Evolutionary conservation across 192 early-diverging fungal species (phyloP), one percentile per base, ranked within the genome.

Genomic region (Coemansia sp.): DNA sequence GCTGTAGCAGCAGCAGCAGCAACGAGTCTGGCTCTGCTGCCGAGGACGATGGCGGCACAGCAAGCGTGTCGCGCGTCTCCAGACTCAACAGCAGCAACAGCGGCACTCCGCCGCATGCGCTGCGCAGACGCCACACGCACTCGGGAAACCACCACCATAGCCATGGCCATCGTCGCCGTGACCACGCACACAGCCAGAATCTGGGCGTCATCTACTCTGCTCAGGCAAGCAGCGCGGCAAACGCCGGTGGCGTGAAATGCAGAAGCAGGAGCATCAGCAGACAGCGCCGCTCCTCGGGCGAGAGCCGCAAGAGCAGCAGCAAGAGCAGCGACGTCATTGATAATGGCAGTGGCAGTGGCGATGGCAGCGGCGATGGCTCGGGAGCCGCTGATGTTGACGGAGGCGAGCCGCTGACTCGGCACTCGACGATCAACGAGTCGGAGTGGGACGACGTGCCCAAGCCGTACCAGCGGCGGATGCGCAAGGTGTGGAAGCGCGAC

Each of bases 381-480:
- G 32, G 32, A 15, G n/a, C 47, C 11, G 47, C 11, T 4, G 47
- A 48, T 15, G n/a, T n/a, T 48, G 56, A 18, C 37, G 54, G 10
- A 10, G 56, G 56, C 56, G 38, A 23, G 38, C 57, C 38, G 16
- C 39, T 59, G 6, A 18, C 38, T 9, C 57, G 57, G 10, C 57
- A 59, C 8, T 12, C 57, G 39, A 59, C 57, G 57, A 59, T 59
- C 13, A 52, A 56, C 41, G 73, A 71, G 64, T 74, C 76, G 11
- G 81, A 84, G 21, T 84, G 81, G 81, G 76, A 75, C 53, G 81
- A 84, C 18, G 71, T 84, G 67, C 81, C 81, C 4, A 58, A 56
- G 18, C 70, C 41, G 65, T 91, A 53, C 89, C 92, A 38, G 84
- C 74, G 71, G 44, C 69, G 74, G 0, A 70, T 79, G 69, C 72